phyloP scores from a whole-genome alignment of 139 green algal species.

The Chlorella sp. region DNA sequence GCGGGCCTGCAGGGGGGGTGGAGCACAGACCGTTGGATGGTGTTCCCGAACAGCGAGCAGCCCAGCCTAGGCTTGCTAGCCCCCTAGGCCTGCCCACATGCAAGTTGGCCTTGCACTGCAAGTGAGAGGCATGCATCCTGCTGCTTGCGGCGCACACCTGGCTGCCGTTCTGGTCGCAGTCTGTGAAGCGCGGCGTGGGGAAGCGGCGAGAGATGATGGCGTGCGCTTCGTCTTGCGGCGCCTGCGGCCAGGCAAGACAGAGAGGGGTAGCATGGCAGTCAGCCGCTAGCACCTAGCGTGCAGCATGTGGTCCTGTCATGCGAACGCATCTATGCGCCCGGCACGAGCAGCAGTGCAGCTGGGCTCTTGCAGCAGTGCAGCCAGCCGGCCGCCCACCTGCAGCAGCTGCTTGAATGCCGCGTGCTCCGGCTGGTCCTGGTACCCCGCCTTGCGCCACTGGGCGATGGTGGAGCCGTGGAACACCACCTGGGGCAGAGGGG shows the following conservation, averaged over 20 bases:
- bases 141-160: constrained; percentile 49
- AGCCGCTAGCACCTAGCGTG: too few relatives aligned
- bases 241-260: not conserved
- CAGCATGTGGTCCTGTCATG: too few relatives aligned
- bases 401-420: constrained; percentile 91
- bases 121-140: too few relatives aligned
- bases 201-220: constrained; percentile 84
- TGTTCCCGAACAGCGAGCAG: constrained; percentile 30
- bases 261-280: too few relatives aligned
- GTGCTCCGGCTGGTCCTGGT: constrained; percentile 91
- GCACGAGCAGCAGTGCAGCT: too few relatives aligned
- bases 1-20: constrained; percentile 89
- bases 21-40: too few relatives aligned
- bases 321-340: too few relatives aligned
- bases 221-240: constrained; percentile 68
- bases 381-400: constrained; percentile 50
- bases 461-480: constrained; percentile 95
- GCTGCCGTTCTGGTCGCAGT: constrained; percentile 97
- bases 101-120: not conserved
- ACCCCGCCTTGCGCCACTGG: constrained; percentile 93
- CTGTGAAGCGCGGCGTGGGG: constrained; percentile 91
- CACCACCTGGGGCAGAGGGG: constrained; percentile 54
- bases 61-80: too few relatives aligned
- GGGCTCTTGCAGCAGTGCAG: constrained; percentile 17
- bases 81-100: too few relatives aligned